Base-by-base conservation (phyloP, 139 green algal genomes). In the Tetraselmis striata region DNA sequence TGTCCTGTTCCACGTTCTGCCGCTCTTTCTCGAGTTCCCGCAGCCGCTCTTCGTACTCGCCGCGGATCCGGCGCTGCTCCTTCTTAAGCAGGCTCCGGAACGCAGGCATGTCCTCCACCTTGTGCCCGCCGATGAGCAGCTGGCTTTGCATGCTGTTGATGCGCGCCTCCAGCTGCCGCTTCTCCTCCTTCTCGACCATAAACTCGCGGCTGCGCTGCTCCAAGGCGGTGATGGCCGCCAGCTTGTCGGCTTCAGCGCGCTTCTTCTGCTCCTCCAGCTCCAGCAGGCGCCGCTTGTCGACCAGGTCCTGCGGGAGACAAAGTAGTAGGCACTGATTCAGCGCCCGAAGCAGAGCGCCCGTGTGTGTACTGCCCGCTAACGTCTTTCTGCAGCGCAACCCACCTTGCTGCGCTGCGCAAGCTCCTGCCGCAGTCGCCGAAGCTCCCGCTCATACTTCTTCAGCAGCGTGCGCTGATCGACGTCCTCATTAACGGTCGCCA, bases 401-500 rank as follows among this genome's bases (percentile, higher is more conserved):
- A n/a, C n/a, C n/a, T 90, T 87, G 79, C 82, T 92, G 31, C 94
- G 88, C 81, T 93, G 86, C 80, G 93, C 88, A 77, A 99, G 89
- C 92, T 99, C 96, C 2, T 89, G 90, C 0, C 94, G 87, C 85
- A 99, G 89, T 75, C 85, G 83, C 74, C 91, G 88, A 83, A 99
- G 92, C 90, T 99, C 96, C 0, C 86, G 86, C 91, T 99, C 96
- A 84, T 98, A 98, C 90, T 96, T 97, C 58, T 93, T 88, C 82
- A 99, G 89, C 88, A 99, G 88, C 30, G 96, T 97, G 77, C 92
- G 89, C 83, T 98, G 95, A 89, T 99, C 95, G 75, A 95, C 83
- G 86, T 98, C 94, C 90, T 98, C 94, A 84, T 99, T 99, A n/a
- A 98, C 93, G 27, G 90, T 86, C 25, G 93, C 94, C 82, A 93